Evolutionary conservation across 345 rosid genomes (phyloP), one percentile per base, ranked within the genome.

Genomic region (Aquilaria yunnanensis): DNA sequence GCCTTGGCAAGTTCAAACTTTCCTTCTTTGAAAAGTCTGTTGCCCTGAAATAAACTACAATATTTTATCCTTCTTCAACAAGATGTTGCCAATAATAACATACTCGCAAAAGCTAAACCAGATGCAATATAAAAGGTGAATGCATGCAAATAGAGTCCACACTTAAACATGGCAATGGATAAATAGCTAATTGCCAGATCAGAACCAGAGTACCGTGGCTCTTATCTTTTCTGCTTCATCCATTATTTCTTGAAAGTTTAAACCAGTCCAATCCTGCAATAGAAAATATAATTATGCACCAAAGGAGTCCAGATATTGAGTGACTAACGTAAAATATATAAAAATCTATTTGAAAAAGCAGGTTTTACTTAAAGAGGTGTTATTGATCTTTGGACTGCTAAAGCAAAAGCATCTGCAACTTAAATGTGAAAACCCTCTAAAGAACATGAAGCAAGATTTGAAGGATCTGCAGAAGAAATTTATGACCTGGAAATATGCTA

Each of bases 211-310:
- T 83, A 94, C 99, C 72, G 87, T 87, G 77, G 71, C 81, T 76
- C 97, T 82, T 62, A 88, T 94, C 66, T 75, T 83, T 65, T 86
- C 96, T 56, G 99, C 96, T 50, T 94, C 99, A 51, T 81, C 83
- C 97, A 94, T 90, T 80, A 94, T 86, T 72, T 77, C 82, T 73
- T 81, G 77, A 67, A 94, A 94, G 82, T 82, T 79, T 84, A 94
- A 65, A 56, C 97, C 97, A 64, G 96, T 94, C 99, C 99, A 94
- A 60, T 94, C 99, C 99, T 90, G 91, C 62, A 70, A 68, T 51
- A 68, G 53, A 57, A 56, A 63, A 47, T 56, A 49, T 55, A 34
- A 30, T 67, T 37, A 67, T 5, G 13, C 33, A 41, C 30, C 23
- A 41, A 31, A 16, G 16, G 10, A 54, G 11, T 54, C 43, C 43